Base-by-base conservation (phyloP, 345 rosid species). In the Ailanthus altissimus region DNA sequence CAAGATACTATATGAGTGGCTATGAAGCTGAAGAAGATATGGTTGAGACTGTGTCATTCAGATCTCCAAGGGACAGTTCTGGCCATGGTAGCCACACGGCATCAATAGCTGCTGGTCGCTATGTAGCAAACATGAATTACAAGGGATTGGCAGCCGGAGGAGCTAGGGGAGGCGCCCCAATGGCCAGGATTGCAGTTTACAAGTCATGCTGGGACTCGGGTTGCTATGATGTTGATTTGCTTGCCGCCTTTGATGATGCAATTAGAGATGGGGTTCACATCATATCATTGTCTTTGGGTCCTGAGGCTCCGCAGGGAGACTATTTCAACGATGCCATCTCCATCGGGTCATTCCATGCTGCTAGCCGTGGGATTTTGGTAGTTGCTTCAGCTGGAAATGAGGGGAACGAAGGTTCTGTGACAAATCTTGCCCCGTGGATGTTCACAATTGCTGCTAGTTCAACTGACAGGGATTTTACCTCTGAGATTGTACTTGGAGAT, bases 61-160 rank as follows among this genome's bases (percentile, higher is more conserved):
- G 57, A 67, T 86, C 92, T 53, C 87, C 92, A 8, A 80, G 92
- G 66, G 92, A 88, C 76, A 85, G 86, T 83, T 75, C 84, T 23
- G 92, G 92, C 13, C 89, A 88, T 68, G 92, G 92, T 67, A 82
- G 84, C 74, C 92, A 88, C 83, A 88, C 90, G 0, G 88, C 89
- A 64, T 88, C 92, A 23, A 88, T 74, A 2, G 92, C 92, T 16
- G 87, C 84, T 40, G 92, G 92, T 75, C 85, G 88, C 59, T 82
- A 78, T 60, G 92, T 88, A 56, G 23, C 74, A 28, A 70, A 82
- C 76, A 78, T 85, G 87, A 86, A 85, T 74, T 85, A 81, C 65
- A 75, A 75, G 62, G 90, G 90, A 12, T 74, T 84, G 71, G 90
- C 90, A 14, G 77, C 87, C 1, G 90, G 90, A 28, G 86, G 86